These are phyloP conservation scores for Lycium barbarum DNA, from an alignment of 257 asterid species.

Conservation along the genomic window DNA sequence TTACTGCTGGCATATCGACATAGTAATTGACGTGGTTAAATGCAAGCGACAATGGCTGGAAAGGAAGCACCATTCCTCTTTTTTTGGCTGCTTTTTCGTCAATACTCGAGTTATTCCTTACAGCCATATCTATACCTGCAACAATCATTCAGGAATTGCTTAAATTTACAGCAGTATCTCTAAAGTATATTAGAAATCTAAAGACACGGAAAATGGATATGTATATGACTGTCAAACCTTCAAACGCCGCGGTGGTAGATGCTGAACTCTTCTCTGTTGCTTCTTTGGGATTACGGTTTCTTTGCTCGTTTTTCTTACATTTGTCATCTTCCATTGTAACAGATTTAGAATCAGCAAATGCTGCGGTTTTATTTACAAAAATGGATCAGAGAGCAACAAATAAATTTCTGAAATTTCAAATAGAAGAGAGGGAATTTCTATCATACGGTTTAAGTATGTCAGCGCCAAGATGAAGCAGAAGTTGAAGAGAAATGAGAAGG, in stretches of 20 bases:
- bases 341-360: constrained; percentile 70
- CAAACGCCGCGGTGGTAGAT: constrained; percentile 41
- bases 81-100: constrained; percentile 38
- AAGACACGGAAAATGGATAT: background rate
- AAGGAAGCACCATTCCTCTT: constrained; percentile 94
- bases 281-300: background rate
- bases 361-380: constrained; percentile 50
- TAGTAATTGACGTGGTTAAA: constrained; percentile 88
- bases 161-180: too few relatives aligned
- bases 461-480: constrained; percentile 69
- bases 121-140: constrained; percentile 58
- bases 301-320: constrained; percentile 44
- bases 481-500: constrained; percentile 83
- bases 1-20: constrained; percentile 95
- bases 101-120: constrained; percentile 38
- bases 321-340: constrained; percentile 50
- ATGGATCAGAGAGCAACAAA: constrained; percentile 38
- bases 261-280: constrained; percentile 36
- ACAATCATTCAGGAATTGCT: background rate
- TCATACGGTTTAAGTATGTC: constrained; percentile 77
- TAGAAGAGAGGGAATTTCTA: background rate
- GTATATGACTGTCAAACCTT: constrained; percentile 44
- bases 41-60: constrained; percentile 85
- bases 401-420: background rate
- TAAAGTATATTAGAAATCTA: too few relatives aligned